Evolutionary conservation across 768 basidiomycete species (phyloP).

Genomic region (Lactifluus subvellereus): DNA sequence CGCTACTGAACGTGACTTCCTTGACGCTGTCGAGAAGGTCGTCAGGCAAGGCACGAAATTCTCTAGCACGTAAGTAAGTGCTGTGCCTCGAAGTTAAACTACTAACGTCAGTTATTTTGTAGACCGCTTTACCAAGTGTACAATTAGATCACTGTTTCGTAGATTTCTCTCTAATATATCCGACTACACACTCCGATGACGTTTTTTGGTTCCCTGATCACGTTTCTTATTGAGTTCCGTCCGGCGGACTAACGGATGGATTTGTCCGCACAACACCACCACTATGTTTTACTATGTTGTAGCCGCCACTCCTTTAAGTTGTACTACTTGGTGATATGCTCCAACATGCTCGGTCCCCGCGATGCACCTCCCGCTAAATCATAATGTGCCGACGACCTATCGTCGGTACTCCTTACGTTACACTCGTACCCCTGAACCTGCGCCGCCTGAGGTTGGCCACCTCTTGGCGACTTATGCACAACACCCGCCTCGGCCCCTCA

Average conservation of each 20-base stretch:
- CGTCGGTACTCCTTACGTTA: slow-evolving; percentile 2
- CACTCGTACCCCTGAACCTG: slow-evolving; percentile 42
- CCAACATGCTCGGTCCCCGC: background rate
- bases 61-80: slow-evolving; percentile 80
- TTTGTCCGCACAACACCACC: background rate
- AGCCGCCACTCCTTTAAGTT: background rate
- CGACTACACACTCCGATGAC: background rate
- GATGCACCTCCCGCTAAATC: background rate
- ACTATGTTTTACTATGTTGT: background rate
- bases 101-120: slow-evolving; percentile 21
- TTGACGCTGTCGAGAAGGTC: slow-evolving; percentile 98
- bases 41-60: slow-evolving; percentile 97
- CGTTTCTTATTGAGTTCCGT: slow-evolving; percentile 10
- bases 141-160: slow-evolving; percentile 49
- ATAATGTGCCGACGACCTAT: background rate
- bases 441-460: slow-evolving; percentile 47
- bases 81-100: background rate
- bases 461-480: slow-evolving; percentile 59
- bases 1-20: slow-evolving; percentile 93
- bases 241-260: background rate
- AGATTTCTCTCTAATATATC: slow-evolving; percentile 12
- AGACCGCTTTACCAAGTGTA: slow-evolving; percentile 92
- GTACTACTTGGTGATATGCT: slow-evolving; percentile 1
- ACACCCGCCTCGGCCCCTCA: slow-evolving; percentile 61
- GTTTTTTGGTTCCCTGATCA: background rate